Conservation (phyloP, 371 early-diverging fungal genomes). For the Mortierella sp. region DNA sequence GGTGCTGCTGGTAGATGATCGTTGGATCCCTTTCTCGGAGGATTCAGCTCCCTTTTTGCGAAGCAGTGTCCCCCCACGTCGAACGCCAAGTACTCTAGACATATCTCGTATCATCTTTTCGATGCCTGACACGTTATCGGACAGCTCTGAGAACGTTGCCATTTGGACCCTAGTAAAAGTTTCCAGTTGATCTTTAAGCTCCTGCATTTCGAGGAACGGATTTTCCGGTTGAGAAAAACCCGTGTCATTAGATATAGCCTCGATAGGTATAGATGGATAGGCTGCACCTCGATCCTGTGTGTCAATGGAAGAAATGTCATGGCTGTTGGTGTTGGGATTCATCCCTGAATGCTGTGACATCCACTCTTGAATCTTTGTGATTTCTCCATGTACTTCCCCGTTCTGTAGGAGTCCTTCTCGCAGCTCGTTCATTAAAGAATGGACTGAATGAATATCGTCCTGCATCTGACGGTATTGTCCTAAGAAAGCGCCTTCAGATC, state of each 20-base stretch:
- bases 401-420: slow-evolving; percentile 6
- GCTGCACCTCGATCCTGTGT: too few species aligned
- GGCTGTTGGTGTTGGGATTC: slow-evolving; percentile 1
- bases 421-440: slow-evolving; percentile 34
- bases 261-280: too few species aligned
- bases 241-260: too few species aligned
- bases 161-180: slow-evolving; percentile 47
- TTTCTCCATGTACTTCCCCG: slow-evolving; percentile 19
- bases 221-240: too few species aligned
- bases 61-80: slow-evolving; percentile 41
- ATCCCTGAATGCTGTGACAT: slow-evolving; percentile 34
- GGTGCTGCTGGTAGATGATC: too few species aligned
- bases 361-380: slow-evolving; percentile 48
- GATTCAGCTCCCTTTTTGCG: slow-evolving; percentile 40
- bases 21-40: slow-evolving; percentile 32
- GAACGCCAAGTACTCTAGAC: slow-evolving; percentile 43
- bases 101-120: slow-evolving; percentile 53
- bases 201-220: slow-evolving; percentile 15
- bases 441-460: slow-evolving; percentile 29
- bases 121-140: slow-evolving; percentile 44
- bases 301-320: too few species aligned
- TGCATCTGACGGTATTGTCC: slow-evolving; percentile 48
- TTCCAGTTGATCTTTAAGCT: slow-evolving; percentile 41
- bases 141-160: slow-evolving; percentile 46
- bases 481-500: slow-evolving; percentile 28